Evolutionary conservation across 176 grass and related monocot species (phyloP).

Genomic region (Oryza glumipatula): DNA sequence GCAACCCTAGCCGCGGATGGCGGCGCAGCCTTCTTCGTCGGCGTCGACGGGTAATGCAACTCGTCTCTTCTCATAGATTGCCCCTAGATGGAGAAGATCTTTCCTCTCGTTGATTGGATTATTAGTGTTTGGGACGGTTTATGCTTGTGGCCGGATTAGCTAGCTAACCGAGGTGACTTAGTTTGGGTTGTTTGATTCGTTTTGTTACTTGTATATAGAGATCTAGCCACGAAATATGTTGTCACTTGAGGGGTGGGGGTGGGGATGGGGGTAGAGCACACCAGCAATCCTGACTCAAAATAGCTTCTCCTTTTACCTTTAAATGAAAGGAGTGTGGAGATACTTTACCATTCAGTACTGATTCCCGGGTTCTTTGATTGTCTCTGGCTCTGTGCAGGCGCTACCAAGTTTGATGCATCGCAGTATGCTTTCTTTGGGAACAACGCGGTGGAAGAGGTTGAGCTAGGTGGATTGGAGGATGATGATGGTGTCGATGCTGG

Average conservation of each 20-base stretch:
- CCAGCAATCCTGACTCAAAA: not conserved
- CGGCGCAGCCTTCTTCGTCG: conserved; percentile 1
- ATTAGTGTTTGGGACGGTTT: not conserved
- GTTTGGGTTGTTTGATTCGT: not conserved
- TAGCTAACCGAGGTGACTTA: not conserved
- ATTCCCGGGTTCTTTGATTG: conserved; percentile 9
- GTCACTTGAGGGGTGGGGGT: not conserved
- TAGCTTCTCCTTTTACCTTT: not conserved
- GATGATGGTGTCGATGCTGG: conserved; percentile 46
- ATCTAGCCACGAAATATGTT: not conserved
- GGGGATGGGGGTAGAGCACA: not conserved
- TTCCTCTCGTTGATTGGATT: too few relatives aligned
- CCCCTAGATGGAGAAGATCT: not conserved
- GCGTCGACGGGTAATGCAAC: not conserved
- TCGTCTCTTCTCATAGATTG: not conserved
- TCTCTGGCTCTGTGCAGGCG: conserved; percentile 35
- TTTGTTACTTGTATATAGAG: not conserved
- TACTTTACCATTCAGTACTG: conserved; percentile 1
- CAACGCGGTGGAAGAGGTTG: conserved; percentile 56
- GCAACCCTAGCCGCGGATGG: not conserved
- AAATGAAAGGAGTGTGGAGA: not conserved
- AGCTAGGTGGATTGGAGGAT: conserved; percentile 74
- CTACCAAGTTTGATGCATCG: conserved; percentile 61
- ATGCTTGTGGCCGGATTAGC: not conserved
- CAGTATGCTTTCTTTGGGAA: conserved; percentile 76